phyloP scores from a whole-genome alignment of 75 land plant species.

The Cupressus sempervirens region DNA sequence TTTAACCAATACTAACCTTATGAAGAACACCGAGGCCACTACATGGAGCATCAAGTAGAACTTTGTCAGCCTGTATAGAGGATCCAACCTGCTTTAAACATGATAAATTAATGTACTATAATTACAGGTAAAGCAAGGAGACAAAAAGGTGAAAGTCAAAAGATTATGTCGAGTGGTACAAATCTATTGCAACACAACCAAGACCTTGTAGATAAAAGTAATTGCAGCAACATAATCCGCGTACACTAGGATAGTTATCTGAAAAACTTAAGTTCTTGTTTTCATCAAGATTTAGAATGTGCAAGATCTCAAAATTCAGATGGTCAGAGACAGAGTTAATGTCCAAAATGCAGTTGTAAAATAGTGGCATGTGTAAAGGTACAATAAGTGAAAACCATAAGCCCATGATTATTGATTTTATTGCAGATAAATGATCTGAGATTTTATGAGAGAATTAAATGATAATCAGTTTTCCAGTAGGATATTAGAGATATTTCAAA shows the following conservation, averaged over 20 bases:
- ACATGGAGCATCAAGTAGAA: constrained; percentile 89
- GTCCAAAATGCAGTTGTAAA: neutral
- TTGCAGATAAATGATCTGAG: neutral
- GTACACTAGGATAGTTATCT: neutral
- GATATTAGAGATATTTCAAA: neutral
- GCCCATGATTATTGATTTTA: neutral
- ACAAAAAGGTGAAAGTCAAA: neutral
- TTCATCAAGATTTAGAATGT: neutral
- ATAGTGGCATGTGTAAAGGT: neutral
- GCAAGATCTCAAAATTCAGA: neutral
- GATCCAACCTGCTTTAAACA: constrained; percentile 23
- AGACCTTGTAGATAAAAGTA: neutral
- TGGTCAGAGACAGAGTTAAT: neutral
- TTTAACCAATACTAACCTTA: constrained; percentile 45
- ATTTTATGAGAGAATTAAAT: neutral
- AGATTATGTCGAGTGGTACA: neutral
- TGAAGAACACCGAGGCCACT: constrained; percentile 92
- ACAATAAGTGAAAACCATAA: neutral
- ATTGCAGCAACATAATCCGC: neutral
- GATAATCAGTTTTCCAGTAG: neutral
- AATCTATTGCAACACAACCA: constrained; percentile 2
- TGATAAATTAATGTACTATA: neutral
- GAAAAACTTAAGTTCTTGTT: neutral
- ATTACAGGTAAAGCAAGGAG: constrained; percentile 21
- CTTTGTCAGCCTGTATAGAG: constrained; percentile 51